Conservation (phyloP, 2,329 filamentous ascomycete species). For the Fusarium musae region DNA sequence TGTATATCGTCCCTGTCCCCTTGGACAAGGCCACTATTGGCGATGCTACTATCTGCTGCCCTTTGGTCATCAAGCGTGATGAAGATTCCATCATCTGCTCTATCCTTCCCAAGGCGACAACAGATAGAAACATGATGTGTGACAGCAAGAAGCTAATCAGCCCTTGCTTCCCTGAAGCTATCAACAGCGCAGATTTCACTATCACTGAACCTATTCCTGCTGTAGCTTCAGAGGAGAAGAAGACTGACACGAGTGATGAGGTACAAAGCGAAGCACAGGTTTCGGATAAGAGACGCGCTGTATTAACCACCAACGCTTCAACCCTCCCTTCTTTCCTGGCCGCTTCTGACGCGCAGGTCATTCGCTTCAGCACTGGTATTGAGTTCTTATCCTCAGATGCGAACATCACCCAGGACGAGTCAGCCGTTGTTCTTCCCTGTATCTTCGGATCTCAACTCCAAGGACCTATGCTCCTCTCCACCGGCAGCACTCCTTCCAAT, state of each 20-base stretch:
- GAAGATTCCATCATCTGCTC: not conserved
- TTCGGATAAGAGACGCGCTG: not conserved
- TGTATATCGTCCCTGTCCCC: constrained; percentile 17
- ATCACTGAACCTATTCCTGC: not conserved
- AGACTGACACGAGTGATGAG: fast-evolving
- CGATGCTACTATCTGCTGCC: constrained; percentile 9
- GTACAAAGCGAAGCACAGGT: not conserved
- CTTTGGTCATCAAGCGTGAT: constrained; percentile 7
- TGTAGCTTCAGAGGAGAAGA: fast-evolving
- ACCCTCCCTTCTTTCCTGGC: not conserved
- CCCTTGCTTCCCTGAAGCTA: constrained; percentile 14
- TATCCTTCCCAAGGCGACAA: not conserved
- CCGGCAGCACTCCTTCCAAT: not conserved
- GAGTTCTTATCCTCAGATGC: not conserved
- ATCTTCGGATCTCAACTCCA: constrained; percentile 10
- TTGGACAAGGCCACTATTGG: constrained; percentile 13
- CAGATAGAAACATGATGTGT: not conserved
- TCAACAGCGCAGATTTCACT: not conserved
- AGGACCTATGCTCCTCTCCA: not conserved
- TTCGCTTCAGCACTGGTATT: constrained; percentile 1
- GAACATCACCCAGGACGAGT: fast-evolving
- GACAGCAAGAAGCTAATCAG: not conserved
- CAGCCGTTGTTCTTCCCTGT: constrained; percentile 12
- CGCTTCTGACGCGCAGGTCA: not conserved
- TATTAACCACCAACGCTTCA: not conserved